A percentile compares a stretch with the other conserved stretches of the same genome.
Evolutionary conservation across 2,329 filamentous ascomycete species (phyloP).

Genomic region (Claviceps sp.): DNA sequence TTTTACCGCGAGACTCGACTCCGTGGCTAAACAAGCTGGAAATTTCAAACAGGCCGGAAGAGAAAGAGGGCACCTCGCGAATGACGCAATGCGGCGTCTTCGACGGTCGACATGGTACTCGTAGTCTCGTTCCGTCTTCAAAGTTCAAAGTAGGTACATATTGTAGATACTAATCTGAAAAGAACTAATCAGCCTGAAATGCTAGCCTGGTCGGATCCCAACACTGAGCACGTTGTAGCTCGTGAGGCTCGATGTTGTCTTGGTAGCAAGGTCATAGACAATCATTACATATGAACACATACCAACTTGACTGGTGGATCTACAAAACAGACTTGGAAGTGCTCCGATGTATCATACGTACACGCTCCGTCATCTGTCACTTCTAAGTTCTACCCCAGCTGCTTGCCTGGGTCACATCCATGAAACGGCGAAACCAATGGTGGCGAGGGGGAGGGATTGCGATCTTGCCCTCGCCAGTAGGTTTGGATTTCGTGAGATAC

Average conservation of each 20-base stretch:
- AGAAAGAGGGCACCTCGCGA: background rate
- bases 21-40: background rate
- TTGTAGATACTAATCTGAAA: background rate
- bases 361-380: constrained; percentile 10
- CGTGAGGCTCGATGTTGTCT: background rate
- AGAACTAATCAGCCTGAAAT: background rate
- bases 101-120: background rate
- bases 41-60: background rate
- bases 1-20: no score
- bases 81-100: background rate
- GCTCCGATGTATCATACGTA: constrained; percentile 10
- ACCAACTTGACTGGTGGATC: background rate
- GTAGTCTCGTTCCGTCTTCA: background rate
- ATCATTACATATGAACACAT: background rate
- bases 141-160: no score
- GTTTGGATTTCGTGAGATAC: background rate
- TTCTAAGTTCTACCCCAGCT: constrained; percentile 8
- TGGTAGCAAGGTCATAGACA: background rate
- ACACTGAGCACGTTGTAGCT: background rate
- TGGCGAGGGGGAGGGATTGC: constrained; percentile 11
- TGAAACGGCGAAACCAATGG: constrained; percentile 10
- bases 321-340: constrained; percentile 5
- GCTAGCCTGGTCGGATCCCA: background rate
- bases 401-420: constrained; percentile 6
- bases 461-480: constrained; percentile 8